A percentile compares a stretch with the other conserved stretches of the same genome.
phyloP scores from a whole-genome alignment of 2,329 filamentous ascomycete species.

The Pezicula carpinea region DNA sequence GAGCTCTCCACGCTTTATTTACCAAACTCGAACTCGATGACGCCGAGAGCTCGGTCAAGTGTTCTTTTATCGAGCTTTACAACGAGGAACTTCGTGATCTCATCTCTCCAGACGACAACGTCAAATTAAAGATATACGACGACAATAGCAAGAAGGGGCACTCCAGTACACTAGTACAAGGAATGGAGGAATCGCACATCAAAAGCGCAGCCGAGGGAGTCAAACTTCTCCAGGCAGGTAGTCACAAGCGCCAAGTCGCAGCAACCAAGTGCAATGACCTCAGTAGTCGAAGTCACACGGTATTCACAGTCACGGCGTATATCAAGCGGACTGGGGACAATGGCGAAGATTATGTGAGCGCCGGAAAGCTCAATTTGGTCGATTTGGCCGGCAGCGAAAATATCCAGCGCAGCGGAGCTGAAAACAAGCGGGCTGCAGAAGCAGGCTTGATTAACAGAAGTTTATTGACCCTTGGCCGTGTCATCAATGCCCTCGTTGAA shows the following conservation, averaged over 20 bases:
- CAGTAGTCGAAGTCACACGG: constrained; percentile 92
- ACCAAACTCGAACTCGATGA: constrained; percentile 74
- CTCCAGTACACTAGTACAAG: constrained; percentile 82
- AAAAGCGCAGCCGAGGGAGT: constrained; percentile 81
- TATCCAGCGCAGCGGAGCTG: constrained; percentile 91
- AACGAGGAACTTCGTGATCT: constrained; percentile 95
- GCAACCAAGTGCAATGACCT: constrained; percentile 99
- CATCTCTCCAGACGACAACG: constrained; percentile 72
- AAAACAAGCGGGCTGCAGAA: constrained; percentile 95
- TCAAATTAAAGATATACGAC: constrained; percentile 93
- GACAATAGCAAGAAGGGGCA: constrained; percentile 84
- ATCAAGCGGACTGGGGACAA: constrained; percentile 76
- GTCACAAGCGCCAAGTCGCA: constrained; percentile 92
- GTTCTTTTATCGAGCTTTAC: constrained; percentile 97
- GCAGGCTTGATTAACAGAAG: constrained; percentile 98
- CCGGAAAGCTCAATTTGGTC: constrained; percentile 92
- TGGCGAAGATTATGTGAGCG: constrained; percentile 84
- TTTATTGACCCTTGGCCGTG: constrained; percentile 85
- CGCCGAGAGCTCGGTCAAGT: constrained; percentile 85
- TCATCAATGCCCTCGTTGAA: constrained; percentile 97
- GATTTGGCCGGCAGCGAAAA: constrained; percentile 97
- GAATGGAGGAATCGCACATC: constrained; percentile 96
- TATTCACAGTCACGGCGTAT: constrained; percentile 93
- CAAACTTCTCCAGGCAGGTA: constrained; percentile 81
- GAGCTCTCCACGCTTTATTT: constrained; percentile 83